Evolutionary conservation across 768 basidiomycete species (phyloP), one percentile per base, ranked within the genome.

Genomic region (Lenzites betulinus): DNA sequence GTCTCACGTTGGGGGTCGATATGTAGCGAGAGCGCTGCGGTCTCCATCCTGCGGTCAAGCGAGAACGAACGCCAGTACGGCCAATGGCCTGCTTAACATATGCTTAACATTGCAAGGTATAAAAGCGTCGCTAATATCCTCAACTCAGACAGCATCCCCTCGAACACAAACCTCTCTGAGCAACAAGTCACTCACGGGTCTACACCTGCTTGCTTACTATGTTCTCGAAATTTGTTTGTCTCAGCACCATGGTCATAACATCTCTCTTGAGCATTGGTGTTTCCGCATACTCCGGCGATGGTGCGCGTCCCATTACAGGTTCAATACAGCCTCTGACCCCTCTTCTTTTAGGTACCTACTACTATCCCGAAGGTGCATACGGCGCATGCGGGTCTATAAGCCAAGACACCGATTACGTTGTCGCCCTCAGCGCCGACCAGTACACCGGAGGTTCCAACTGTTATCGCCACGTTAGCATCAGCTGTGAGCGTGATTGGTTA

Each of bases 341-440:
- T n/a, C n/a, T n/a, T 1, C 35, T 26, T 8, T 35, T 23, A 58
- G 49, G 47, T 9, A 58, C 56, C n/a, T 58, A 49, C 36, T 58
- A 58, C 56, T 49, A 48, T 25, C 56, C 38, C 2, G 49, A 43
- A 38, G 56, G 56, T 41, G 56, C 47, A 7, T 33, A 26, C 41
- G 50, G 58, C 18, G 58, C 50, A 1, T 59, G 58, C 51, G 58
- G 58, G 8, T 26, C 58, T 12, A 50, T 30, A 2, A 43, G 41
- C 42, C 58, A 51, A 49, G 51, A 59, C 43, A 53, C 23, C 51
- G 51, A 53, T 26, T 18, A 28, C 44, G 36, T 48, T 22, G 58
- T 42, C 58, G 58, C 58, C 7, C 51, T 46, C 18, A 59, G 46
- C 44, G n/a, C 51, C 15, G 46, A 38, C 35, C 50, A 59, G 58